A percentile compares a stretch with the other conserved stretches of the same genome.
Conservation (phyloP, 2,329 filamentous ascomycete species). For the Ceratocystiopsis brevicomis region DNA sequence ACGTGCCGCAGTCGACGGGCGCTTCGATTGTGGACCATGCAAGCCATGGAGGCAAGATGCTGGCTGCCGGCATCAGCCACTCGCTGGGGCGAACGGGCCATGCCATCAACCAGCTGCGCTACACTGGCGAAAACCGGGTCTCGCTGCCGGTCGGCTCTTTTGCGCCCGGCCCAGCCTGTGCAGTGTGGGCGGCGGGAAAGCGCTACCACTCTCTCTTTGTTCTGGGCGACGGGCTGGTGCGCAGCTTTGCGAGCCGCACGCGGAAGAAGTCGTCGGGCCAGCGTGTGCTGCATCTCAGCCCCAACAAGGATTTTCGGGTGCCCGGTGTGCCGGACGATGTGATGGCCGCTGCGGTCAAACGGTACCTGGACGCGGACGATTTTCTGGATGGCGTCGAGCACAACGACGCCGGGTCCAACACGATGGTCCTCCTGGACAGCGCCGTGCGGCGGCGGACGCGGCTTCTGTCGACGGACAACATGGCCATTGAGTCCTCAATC, state of each 20-base stretch:
- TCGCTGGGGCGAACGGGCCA: constrained; percentile 57
- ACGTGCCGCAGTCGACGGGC: constrained; percentile 20
- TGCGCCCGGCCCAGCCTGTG: constrained; percentile 37
- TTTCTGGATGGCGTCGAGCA: constrained; percentile 33
- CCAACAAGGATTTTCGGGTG: constrained; percentile 48
- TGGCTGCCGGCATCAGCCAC: constrained; percentile 55
- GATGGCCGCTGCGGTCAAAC: constrained; percentile 35
- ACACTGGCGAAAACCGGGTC: constrained; percentile 58
- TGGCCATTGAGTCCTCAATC: constrained; percentile 42
- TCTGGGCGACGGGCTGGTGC: constrained; percentile 45
- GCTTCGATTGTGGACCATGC: constrained; percentile 37
- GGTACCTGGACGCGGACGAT: constrained; percentile 37
- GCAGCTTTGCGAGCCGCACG: constrained; percentile 42
- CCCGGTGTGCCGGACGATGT: constrained; percentile 41
- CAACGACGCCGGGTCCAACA: constrained; percentile 36
- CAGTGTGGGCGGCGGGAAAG: constrained; percentile 45
- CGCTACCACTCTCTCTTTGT: constrained; percentile 45
- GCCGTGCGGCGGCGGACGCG: constrained; percentile 14
- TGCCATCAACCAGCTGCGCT: constrained; percentile 49
- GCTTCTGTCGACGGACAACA: constrained; percentile 18
- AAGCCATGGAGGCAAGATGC: constrained; percentile 50
- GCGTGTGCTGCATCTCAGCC: constrained; percentile 32
- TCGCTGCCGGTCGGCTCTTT: constrained; percentile 40
- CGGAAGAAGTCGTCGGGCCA: constrained; percentile 34
- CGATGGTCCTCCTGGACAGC: constrained; percentile 28